A percentile compares a stretch with the other conserved stretches of the same genome.
Conservation (phyloP, 164 flowering plant species). For the Tetracentron sinense region DNA sequence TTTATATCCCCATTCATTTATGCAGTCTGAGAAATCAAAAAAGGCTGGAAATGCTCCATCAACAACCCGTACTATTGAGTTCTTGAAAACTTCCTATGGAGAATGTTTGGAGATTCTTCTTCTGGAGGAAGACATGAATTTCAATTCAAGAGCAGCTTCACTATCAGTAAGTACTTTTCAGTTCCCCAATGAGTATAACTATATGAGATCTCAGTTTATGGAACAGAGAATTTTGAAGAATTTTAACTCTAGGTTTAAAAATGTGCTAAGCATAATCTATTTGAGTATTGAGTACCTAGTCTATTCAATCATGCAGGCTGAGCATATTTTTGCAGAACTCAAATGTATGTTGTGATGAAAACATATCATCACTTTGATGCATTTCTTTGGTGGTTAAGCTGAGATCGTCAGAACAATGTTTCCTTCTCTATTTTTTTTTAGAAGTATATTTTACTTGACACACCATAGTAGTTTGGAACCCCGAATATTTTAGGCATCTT, state of each 20-base stretch:
- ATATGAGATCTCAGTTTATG: no score
- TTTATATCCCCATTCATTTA: not conserved
- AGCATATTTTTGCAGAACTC: no score
- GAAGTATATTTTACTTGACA: no score
- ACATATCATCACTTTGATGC: no score
- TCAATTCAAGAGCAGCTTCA: conserved; percentile 73
- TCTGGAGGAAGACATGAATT: conserved; percentile 82
- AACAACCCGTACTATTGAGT: conserved; percentile 49
- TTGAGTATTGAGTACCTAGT: no score
- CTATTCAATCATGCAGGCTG: no score
- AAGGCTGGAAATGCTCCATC: conserved; percentile 73
- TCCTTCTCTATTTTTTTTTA: no score
- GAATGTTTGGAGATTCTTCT: conserved; percentile 50
- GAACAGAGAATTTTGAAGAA: not conserved
- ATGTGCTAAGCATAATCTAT: not conserved
- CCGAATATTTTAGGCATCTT: no score
- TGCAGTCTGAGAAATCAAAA: conserved; percentile 92
- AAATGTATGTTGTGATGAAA: no score
- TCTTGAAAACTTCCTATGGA: conserved; percentile 49
- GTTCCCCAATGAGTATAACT: not conserved
- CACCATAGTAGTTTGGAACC: no score
- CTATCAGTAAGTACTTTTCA: conserved; percentile 50
- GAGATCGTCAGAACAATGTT: no score
- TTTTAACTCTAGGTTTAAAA: not conserved
- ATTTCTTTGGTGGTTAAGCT: no score